A percentile compares a stretch with the other conserved stretches of the same genome.
phyloP scores from a whole-genome alignment of 1,284 basidiomycete genomes.

The Fomitopsis pinicola region DNA sequence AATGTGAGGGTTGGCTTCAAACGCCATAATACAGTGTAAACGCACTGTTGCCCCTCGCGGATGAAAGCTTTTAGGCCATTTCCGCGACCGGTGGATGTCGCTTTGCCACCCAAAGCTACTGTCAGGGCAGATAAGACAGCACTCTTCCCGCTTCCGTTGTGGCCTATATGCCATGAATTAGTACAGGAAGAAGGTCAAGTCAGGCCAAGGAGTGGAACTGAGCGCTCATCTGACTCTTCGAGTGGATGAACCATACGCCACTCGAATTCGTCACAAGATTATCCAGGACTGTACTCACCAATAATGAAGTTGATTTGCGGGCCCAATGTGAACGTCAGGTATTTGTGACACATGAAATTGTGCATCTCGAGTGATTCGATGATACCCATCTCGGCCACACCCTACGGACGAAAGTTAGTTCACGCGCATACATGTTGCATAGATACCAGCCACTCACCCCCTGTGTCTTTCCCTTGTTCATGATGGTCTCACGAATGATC shows the following conservation, averaged over 20 bases:
- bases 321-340: constrained; percentile 78
- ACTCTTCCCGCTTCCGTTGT: constrained; percentile 91
- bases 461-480: constrained; percentile 45
- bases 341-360: constrained; percentile 97
- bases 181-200: background rate
- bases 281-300: constrained; percentile 45
- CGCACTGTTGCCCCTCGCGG: constrained; percentile 78
- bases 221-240: too few species aligned
- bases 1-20: background rate
- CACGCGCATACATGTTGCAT: background rate
- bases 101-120: constrained; percentile 91
- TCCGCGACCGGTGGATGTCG: constrained; percentile 84
- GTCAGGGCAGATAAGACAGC: constrained; percentile 93
- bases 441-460: constrained; percentile 48
- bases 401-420: constrained; percentile 35
- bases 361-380: constrained; percentile 84
- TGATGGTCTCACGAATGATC: constrained; percentile 49
- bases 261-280: background rate
- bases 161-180: constrained; percentile 39
- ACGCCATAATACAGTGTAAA: constrained; percentile 8
- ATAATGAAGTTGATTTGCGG: constrained; percentile 97
- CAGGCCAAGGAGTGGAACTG: too few species aligned
- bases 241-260: background rate
- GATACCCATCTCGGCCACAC: constrained; percentile 79
- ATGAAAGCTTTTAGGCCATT: constrained; percentile 87